A percentile compares a stretch with the other conserved stretches of the same genome.
Evolutionary conservation across 805 yeast species (phyloP).

Genomic region (Saturnispora saitoi): DNA sequence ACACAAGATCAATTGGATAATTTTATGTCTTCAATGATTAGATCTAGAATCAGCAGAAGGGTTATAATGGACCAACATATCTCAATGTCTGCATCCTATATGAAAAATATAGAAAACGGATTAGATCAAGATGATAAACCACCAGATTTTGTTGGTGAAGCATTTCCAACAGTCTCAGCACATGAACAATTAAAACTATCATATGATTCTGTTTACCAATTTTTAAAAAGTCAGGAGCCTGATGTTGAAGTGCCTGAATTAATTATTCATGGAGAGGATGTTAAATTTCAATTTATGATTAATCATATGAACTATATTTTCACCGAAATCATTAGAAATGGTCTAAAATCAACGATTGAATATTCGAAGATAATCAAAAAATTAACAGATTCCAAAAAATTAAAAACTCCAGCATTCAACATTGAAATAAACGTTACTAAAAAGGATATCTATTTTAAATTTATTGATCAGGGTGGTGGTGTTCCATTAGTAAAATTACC

Average conservation of each 20-base stretch:
- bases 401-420: constrained; percentile 59
- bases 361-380: constrained; percentile 28
- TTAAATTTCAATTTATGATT: constrained; percentile 72
- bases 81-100: constrained; percentile 61
- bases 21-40: constrained; percentile 65
- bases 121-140: constrained; percentile 43
- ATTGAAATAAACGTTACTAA: constrained; percentile 63
- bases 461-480: constrained; percentile 91
- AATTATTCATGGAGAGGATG: constrained; percentile 65
- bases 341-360: constrained; percentile 71
- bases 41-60: constrained; percentile 84
- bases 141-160: constrained; percentile 61
- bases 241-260: constrained; percentile 61
- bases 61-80: constrained; percentile 89
- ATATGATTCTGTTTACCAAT: constrained; percentile 39
- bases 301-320: constrained; percentile 80
- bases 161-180: constrained; percentile 73
- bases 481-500: constrained; percentile 48
- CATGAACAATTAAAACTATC: constrained; percentile 54
- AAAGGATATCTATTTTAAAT: constrained; percentile 62
- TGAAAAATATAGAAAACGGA: constrained; percentile 18
- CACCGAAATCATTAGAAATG: constrained; percentile 82
- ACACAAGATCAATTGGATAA: constrained; percentile 59
- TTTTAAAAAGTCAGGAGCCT: constrained; percentile 47
- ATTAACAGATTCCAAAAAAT: constrained; percentile 10